Evolutionary conservation across 2,329 filamentous ascomycete genomes (phyloP).

Genomic region (Elsinoe fawcettii): DNA sequence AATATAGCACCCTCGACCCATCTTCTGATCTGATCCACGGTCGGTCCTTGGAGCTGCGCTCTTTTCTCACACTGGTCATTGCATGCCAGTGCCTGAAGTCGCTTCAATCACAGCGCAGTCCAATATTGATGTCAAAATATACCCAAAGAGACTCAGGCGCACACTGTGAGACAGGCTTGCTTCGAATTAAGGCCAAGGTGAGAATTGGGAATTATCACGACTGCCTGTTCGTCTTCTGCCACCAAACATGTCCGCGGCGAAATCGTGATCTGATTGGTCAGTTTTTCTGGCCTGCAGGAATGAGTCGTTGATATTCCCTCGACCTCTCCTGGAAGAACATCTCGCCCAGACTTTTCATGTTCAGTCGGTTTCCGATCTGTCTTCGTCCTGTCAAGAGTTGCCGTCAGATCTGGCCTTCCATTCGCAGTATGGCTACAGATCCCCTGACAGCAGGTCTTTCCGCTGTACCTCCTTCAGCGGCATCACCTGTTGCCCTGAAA

Average conservation of each 20-base stretch:
- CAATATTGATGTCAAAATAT: too few relatives aligned
- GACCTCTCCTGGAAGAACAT: too few relatives aligned
- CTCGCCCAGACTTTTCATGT: neutral
- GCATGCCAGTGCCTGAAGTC: too few relatives aligned
- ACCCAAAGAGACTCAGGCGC: too few relatives aligned
- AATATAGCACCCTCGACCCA: constrained; percentile 17
- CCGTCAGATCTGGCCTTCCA: neutral
- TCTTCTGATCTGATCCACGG: neutral
- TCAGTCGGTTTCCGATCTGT: neutral
- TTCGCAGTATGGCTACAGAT: constrained; percentile 16
- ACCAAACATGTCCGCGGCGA: constrained; percentile 6
- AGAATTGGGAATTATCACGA: too few relatives aligned
- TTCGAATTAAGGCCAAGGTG: too few relatives aligned
- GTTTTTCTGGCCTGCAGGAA: neutral
- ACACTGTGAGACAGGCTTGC: too few relatives aligned
- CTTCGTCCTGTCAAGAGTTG: neutral
- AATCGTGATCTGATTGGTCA: constrained; percentile 1
- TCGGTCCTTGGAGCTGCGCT: neutral
- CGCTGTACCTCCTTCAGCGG: constrained; percentile 16
- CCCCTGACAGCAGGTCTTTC: constrained; percentile 23
- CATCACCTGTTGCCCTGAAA: constrained; percentile 12
- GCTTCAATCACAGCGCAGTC: too few relatives aligned
- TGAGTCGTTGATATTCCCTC: neutral
- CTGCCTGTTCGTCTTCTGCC: neutral
- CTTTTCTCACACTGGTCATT: neutral